Evolutionary conservation across 2,329 filamentous ascomycete genomes (phyloP).

Genomic region (Microsporum audouinii): DNA sequence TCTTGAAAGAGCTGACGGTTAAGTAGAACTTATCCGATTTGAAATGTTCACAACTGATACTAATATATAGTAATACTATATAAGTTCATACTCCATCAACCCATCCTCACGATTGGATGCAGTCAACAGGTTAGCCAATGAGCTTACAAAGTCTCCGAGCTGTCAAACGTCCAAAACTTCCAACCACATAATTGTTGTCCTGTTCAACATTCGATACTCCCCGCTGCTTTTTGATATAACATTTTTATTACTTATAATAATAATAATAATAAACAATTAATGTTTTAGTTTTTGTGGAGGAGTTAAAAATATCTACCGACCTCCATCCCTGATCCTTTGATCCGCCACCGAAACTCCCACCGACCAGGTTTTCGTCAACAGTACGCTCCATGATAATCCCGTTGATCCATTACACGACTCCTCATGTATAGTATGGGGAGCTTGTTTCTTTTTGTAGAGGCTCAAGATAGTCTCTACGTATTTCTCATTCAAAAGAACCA

Average conservation of each 20-base stretch:
- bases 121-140: no score
- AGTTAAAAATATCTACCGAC: not conserved
- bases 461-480: not conserved
- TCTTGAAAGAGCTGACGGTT: no score
- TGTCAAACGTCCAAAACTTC: no score
- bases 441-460: not conserved
- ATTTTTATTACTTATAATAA: not conserved
- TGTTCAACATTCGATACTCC: no score
- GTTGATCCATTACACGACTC: not conserved
- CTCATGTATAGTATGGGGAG: not conserved
- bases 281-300: not conserved
- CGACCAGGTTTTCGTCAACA: not conserved
- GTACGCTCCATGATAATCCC: not conserved
- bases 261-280: not conserved
- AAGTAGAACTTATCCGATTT: no score
- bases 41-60: no score
- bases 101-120: no score
- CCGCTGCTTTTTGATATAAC: no score
- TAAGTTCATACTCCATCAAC: no score
- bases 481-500: not conserved
- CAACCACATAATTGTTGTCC: no score
- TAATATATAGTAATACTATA: no score
- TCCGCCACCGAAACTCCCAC: not conserved
- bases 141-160: no score
- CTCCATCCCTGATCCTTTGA: not conserved